Percentiles rank a stretch among this genome's conserved stretches.
Conservation (phyloP, 345 rosid genomes). For the Salix purpurea region DNA sequence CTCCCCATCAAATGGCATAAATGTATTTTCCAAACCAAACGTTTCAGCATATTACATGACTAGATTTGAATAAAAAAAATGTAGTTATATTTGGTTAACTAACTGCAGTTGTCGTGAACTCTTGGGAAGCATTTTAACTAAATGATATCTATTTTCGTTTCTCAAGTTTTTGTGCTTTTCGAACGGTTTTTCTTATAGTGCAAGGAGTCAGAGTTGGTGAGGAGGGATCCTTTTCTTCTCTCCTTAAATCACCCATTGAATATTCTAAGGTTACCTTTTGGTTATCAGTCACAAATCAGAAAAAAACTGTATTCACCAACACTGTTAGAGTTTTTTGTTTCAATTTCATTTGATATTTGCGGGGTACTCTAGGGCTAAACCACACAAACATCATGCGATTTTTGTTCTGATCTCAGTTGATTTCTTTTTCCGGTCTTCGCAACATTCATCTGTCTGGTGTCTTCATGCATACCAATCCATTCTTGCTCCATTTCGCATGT, state of each 20-base stretch:
- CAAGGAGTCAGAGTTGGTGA: background rate
- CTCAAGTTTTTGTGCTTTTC: background rate
- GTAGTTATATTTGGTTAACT: no score
- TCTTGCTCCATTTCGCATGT: constrained; percentile 5
- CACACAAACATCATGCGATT: background rate
- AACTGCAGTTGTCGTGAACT: no score
- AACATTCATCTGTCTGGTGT: background rate
- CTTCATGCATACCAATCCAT: background rate
- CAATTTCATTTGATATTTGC: background rate
- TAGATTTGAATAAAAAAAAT: no score
- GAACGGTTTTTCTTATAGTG: background rate
- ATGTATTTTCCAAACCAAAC: no score
- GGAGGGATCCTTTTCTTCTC: background rate
- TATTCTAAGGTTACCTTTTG: background rate
- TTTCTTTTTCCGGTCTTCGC: background rate
- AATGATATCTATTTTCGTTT: background rate
- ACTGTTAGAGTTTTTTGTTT: background rate
- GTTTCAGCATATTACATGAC: no score
- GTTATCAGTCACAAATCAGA: background rate
- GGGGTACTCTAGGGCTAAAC: background rate
- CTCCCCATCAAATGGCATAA: no score
- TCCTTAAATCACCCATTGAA: background rate
- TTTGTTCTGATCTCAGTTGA: background rate
- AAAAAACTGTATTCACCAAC: background rate
- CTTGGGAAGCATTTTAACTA: no score